Conservation (phyloP, 495 filamentous ascomycete species). For the Penicillium cataractarum region DNA sequence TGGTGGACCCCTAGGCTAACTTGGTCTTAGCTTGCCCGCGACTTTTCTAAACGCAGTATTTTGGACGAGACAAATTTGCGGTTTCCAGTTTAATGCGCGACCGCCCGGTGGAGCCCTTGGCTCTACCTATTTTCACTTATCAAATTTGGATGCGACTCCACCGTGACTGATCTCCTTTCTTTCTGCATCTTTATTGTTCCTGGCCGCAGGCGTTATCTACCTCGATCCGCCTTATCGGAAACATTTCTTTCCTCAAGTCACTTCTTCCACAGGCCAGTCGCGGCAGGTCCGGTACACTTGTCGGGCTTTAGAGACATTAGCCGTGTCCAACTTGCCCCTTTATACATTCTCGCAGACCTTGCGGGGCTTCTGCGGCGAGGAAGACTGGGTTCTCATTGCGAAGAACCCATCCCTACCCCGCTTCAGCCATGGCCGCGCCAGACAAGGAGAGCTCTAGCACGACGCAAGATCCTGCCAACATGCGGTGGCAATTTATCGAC, state of each 20-base stretch:
- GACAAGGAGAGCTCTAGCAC: neutral
- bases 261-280: neutral
- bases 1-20: neutral
- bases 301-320: neutral
- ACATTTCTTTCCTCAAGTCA: neutral
- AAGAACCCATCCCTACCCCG: neutral
- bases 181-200: neutral
- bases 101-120: conserved; percentile 5
- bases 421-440: conserved; percentile 24
- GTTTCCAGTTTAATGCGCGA: conserved; percentile 6
- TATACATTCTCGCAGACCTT: neutral
- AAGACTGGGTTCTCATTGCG: neutral
- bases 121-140: neutral
- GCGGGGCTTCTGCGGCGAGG: neutral
- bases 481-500: conserved; percentile 50
- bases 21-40: neutral
- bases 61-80: neutral
- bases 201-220: no score
- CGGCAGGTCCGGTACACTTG: neutral
- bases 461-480: conserved; percentile 14
- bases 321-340: neutral
- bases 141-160: neutral
- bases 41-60: neutral
- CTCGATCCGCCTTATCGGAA: no score
- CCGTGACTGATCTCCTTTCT: neutral